Evolutionary conservation across 768 basidiomycete species (phyloP), one percentile per base, ranked within the genome.

Genomic region (Termitomyces sp.): DNA sequence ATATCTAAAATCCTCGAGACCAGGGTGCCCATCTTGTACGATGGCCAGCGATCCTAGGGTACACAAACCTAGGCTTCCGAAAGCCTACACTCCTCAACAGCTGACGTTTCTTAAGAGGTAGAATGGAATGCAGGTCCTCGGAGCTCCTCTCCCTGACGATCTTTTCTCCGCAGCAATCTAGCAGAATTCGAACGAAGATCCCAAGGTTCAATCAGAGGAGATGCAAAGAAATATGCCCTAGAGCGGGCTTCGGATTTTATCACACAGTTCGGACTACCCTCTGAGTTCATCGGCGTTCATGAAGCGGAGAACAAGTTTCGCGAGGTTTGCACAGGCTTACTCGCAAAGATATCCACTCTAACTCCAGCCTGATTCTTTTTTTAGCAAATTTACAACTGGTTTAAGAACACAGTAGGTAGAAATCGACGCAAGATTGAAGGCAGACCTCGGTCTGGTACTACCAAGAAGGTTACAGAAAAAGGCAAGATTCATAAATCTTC

Each of bases 341-440:
- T 48, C 35, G 40, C 39, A 55, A 52, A 38, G 33, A 48, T 16
- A 38, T 38, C 44, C 59, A 35, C 55, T 52, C 55, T 68, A 61
- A 69, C 64, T 22, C 62, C 65, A 57, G 54, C 24, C 20, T 32
- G 40, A 60, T 38, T 38, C 11, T 40, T 58, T 58, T n/a, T 65
- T 69, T 73, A 87, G 85, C 85, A 86, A 82, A 85, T 88, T 60
- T 88, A 88, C 75, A 87, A 87, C 66, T 88, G 86, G 86, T 88
- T 85, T 74, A 88, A 88, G 74, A 88, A 88, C 70, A 86, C 86
- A 18, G 81, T 85, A 58, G 86, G 86, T 7, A 78, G 86, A 36
- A 84, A 81, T 7, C 76, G 85, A 57, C 76, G 85, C 51, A 85
- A 85, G 69, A 73, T 81, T 49, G 85, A 85, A 62, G 84, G 84